Evolutionary conservation across 176 grass and related monocot species (phyloP), one percentile per base, ranked within the genome.

Genomic region (Oryza nivara): DNA sequence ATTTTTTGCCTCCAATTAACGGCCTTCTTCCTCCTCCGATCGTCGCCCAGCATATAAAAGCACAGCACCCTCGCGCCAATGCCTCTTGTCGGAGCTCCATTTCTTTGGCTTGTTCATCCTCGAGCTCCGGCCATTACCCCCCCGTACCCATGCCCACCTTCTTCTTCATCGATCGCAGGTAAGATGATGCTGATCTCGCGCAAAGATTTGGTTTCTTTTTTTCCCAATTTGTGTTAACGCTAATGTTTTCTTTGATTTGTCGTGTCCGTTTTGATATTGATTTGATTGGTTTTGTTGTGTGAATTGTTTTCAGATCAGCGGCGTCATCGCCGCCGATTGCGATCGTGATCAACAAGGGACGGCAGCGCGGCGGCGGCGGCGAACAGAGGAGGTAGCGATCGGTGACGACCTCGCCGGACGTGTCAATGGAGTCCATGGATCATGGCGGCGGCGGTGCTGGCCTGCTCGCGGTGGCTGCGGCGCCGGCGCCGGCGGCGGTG

Each of bases 51-150:
- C 52, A 35, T 76, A 81, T 89, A 85, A 77, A 71, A 19, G 1
- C 52, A 20, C 44, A 65, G 16, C 54, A 34, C 0, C 11, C 2
- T 6, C 44, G 52, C 78, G 4, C 3, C 67, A 12, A 32, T 82
- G 41, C 70, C 78, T 75, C 67, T 52, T 36, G 88, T 82, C 83
- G 88, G 83, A 89, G 78, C 73, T 82, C 88, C 58, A 58, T 52
- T 85, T 43, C 52, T 85, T 85, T 36, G 20, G 41, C 34, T 22
- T 48, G 32, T n/a, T 71, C 63, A 8, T 70, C 41, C 65, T 54
- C 54, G 72, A 77, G 88, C 78, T 89, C 78, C 83, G 72, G 68
- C 88, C 83, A 70, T 22, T 70, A 2, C 19, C 9, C 7, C 36
- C 41, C 34, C 12, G 11, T 68, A 16, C 23, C 73, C 73, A 76